A percentile compares a stretch with the other conserved stretches of the same genome.
Evolutionary conservation across 768 basidiomycete genomes (phyloP).

Genomic region (Hirschioporus abietinus): DNA sequence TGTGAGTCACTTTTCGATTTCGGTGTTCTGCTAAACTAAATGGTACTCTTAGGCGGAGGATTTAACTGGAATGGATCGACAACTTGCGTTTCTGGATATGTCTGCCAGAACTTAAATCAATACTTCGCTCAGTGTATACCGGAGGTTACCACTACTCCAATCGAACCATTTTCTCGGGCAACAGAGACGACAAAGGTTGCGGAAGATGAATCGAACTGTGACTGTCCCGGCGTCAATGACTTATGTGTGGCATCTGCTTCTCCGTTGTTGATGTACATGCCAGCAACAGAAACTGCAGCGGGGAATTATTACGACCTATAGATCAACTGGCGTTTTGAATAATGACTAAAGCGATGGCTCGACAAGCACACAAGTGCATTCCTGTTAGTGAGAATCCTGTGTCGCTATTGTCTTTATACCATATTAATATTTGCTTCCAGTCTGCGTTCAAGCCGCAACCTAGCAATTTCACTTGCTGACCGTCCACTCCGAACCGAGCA

Average conservation of each 20-base stretch:
- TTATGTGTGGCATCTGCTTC: not conserved
- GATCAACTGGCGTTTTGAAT: too few species aligned
- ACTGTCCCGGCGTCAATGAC: not conserved
- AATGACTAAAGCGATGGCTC: too few species aligned
- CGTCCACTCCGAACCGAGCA: too few species aligned
- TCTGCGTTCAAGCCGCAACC: too few species aligned
- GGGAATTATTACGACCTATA: not conserved
- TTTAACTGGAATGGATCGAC: not conserved
- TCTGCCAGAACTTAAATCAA: not conserved
- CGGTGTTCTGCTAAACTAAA: not conserved
- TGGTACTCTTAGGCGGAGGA: not conserved
- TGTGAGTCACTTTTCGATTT: not conserved
- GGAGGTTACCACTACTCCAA: not conserved
- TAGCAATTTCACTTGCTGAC: too few species aligned
- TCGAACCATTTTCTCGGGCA: not conserved
- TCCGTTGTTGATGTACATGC: not conserved
- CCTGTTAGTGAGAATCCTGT: too few species aligned
- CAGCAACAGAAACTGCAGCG: not conserved
- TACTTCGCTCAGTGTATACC: not conserved
- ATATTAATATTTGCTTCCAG: too few species aligned
- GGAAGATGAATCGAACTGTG: too few species aligned
- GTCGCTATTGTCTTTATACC: too few species aligned
- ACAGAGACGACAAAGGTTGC: too few species aligned
- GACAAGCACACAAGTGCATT: too few species aligned
- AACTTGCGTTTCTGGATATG: not conserved